phyloP scores from a whole-genome alignment of 305 asterid genomes.

The Plantago rigida region DNA sequence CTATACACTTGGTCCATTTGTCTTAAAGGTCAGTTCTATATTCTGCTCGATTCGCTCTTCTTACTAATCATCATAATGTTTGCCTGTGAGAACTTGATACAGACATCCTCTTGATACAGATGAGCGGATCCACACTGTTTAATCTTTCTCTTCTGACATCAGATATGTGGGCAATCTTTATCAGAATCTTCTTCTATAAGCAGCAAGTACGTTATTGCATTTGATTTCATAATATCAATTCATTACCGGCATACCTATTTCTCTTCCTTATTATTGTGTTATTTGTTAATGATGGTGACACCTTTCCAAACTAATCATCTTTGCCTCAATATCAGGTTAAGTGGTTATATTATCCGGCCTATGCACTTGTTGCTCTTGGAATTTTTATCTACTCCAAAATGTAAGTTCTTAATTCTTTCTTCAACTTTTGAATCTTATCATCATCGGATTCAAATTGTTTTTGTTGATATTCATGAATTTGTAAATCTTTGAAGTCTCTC shows the following conservation, averaged over 20 bases:
- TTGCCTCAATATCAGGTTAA: conserved; percentile 42
- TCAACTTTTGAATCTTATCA: background rate
- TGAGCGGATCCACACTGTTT: conserved; percentile 65
- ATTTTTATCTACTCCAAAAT: conserved; percentile 47
- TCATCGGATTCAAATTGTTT: too few species aligned
- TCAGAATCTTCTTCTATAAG: conserved; percentile 60
- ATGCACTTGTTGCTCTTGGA: conserved; percentile 49
- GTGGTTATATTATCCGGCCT: conserved; percentile 58
- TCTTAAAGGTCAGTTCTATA: conserved; percentile 40
- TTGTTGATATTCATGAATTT: too few species aligned
- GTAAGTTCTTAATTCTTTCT: conserved; percentile 27
- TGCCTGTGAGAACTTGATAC: background rate
- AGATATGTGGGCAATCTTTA: conserved; percentile 69
- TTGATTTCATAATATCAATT: background rate
- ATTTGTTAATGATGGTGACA: background rate
- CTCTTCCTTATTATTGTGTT: too few species aligned
- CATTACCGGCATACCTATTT: background rate
- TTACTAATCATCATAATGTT: background rate
- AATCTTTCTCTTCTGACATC: conserved; percentile 73
- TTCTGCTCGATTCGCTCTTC: background rate
- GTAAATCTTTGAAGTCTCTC: background rate
- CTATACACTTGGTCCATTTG: conserved; percentile 48
- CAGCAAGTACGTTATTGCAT: conserved; percentile 37
- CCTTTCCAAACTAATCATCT: background rate
- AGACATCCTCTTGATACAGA: conserved; percentile 28